Evolutionary conservation across 331 rosid genomes (phyloP).

Genomic region (Rosa hybrid): DNA sequence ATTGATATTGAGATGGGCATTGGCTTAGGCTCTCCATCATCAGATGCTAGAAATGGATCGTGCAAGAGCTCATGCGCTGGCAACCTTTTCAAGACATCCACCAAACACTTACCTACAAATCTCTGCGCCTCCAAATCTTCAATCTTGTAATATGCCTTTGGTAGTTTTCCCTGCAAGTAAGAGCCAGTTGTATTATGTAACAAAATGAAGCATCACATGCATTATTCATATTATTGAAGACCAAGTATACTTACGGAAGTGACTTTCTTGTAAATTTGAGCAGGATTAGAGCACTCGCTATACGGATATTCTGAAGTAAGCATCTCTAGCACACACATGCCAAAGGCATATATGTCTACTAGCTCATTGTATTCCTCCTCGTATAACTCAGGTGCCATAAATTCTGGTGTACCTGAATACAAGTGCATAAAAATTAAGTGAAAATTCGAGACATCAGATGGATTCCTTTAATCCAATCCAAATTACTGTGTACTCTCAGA

Average conservation of each 20-base stretch:
- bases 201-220: background rate
- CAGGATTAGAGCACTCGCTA: constrained; percentile 84
- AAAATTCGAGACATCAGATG: background rate
- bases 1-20: constrained; percentile 5
- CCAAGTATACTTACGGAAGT: constrained; percentile 54
- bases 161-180: constrained; percentile 69
- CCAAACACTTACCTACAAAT: constrained; percentile 77
- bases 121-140: constrained; percentile 60
- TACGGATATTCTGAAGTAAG: constrained; percentile 85
- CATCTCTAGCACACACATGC: constrained; percentile 93
- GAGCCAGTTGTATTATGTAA: background rate
- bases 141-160: constrained; percentile 62
- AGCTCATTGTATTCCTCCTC: constrained; percentile 86
- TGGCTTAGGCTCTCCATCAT: constrained; percentile 28
- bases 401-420: constrained; percentile 79
- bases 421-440: background rate
- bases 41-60: constrained; percentile 69
- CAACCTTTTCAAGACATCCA: constrained; percentile 58
- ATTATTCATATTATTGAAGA: background rate
- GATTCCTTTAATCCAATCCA: background rate
- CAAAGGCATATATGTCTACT: constrained; percentile 81
- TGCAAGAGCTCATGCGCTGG: constrained; percentile 69
- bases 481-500: background rate
- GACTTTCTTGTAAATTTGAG: constrained; percentile 95
- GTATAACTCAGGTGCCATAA: constrained; percentile 94